These are phyloP conservation scores for Gentiana dahurica DNA, from an alignment of 257 asterid species.

Conservation along the genomic window DNA sequence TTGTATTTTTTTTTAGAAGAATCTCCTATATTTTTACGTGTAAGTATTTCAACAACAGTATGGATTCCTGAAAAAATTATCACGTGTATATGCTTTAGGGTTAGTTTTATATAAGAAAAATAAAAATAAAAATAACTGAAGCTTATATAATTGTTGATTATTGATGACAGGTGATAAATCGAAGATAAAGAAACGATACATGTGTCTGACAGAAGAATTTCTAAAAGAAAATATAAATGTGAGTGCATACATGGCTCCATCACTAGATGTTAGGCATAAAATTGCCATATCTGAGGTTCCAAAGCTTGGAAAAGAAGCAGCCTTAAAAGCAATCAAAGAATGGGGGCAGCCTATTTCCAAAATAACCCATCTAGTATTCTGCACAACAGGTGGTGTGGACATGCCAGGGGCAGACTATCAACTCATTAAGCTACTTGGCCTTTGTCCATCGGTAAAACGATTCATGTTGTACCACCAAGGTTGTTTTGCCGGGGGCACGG, in stretches of 20 bases:
- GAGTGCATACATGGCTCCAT: conserved; percentile 50
- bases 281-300: conserved; percentile 60
- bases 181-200: conserved; percentile 43
- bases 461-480: conserved; percentile 80
- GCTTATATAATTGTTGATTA: background rate
- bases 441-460: conserved; percentile 54
- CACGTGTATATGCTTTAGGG: no score
- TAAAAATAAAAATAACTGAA: no score
- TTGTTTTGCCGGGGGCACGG: conserved; percentile 69
- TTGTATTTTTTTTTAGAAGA: no score
- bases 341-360: conserved; percentile 79
- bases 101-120: no score
- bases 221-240: conserved; percentile 4
- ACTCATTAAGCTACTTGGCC: conserved; percentile 66
- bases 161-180: conserved; percentile 51
- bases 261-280: conserved; percentile 56
- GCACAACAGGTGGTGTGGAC: conserved; percentile 81
- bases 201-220: conserved; percentile 51
- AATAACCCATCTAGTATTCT: conserved; percentile 64
- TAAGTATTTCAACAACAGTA: no score
- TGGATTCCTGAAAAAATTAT: no score
- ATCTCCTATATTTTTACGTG: no score
- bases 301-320: conserved; percentile 63
- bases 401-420: conserved; percentile 85
- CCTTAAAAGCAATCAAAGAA: conserved; percentile 63